Evolutionary conservation across 2,329 filamentous ascomycete genomes (phyloP).

Genomic region (Fusarium miscanthi): DNA sequence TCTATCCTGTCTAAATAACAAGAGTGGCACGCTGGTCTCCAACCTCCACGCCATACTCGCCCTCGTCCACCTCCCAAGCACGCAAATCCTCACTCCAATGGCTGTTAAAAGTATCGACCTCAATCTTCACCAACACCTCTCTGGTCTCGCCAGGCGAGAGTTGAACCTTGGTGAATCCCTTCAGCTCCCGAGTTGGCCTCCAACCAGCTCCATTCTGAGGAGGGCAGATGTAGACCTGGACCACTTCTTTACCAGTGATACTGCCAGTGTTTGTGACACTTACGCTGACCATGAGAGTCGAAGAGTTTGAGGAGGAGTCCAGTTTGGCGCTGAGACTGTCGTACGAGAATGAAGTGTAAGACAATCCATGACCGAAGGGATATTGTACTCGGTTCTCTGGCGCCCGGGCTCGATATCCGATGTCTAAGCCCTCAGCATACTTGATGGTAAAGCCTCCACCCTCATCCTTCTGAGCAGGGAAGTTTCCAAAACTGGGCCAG

Average conservation of each 20-base stretch:
- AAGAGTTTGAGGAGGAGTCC: background rate
- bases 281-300: accelerated
- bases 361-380: conserved; percentile 25
- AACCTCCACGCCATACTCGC: background rate
- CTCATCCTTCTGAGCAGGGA: conserved; percentile 7
- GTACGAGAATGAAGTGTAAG: conserved; percentile 18
- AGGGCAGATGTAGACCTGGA: conserved; percentile 12
- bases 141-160: background rate
- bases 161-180: conserved; percentile 18
- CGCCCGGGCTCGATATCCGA: conserved; percentile 21
- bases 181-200: conserved; percentile 26
- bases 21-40: background rate
- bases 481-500: background rate
- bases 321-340: background rate
- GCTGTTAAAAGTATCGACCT: accelerated
- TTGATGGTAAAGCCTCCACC: background rate
- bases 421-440: conserved; percentile 19
- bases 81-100: background rate
- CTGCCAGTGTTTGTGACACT: conserved; percentile 12
- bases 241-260: conserved; percentile 17
- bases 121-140: conserved; percentile 53
- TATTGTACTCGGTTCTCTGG: background rate
- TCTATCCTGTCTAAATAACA: background rate
- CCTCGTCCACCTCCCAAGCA: background rate
- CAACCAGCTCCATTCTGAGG: background rate